Percentiles rank a stretch among this genome's conserved stretches.
These are phyloP conservation scores for Bipolaris oryzae DNA, from an alignment of 2,329 filamentous ascomycete genomes.

Conservation along the genomic window DNA sequence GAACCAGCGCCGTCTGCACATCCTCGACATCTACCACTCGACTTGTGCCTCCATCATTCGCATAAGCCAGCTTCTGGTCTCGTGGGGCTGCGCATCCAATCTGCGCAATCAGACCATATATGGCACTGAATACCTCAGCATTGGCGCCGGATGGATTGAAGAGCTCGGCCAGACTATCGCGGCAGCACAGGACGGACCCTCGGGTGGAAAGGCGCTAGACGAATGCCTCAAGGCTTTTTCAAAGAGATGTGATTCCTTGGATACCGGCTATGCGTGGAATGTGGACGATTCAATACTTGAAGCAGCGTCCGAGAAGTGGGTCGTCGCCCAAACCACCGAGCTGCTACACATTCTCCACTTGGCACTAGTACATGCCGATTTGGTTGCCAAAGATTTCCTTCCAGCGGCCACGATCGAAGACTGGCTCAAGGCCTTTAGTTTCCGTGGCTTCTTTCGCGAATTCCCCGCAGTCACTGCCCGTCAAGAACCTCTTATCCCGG, in stretches of 20 bases:
- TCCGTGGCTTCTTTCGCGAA: slow-evolving; percentile 66
- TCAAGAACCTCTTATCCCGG: slow-evolving; percentile 58
- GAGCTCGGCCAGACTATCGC: slow-evolving; percentile 40
- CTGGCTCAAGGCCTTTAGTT: slow-evolving; percentile 41
- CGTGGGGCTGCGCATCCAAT: slow-evolving; percentile 39
- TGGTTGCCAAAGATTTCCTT: slow-evolving; percentile 47
- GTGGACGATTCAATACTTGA: slow-evolving; percentile 58
- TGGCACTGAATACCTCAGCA: slow-evolving; percentile 36
- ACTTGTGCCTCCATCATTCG: slow-evolving; percentile 65
- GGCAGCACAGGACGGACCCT: slow-evolving; percentile 39
- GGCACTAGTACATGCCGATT: slow-evolving; percentile 71
- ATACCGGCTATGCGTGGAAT: slow-evolving; percentile 54
- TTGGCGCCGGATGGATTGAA: slow-evolving; percentile 42
- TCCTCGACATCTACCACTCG: slow-evolving; percentile 72
- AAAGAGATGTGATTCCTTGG: slow-evolving; percentile 55
- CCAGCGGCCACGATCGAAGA: slow-evolving; percentile 39
- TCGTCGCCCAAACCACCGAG: slow-evolving; percentile 69
- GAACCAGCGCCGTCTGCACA: slow-evolving; percentile 67
- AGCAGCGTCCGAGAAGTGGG: slow-evolving; percentile 66
- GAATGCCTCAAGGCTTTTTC: slow-evolving; percentile 57
- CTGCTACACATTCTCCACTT: slow-evolving; percentile 75
- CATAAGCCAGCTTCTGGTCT: slow-evolving; percentile 45
- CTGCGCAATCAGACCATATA: slow-evolving; percentile 38
- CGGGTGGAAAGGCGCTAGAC: slow-evolving; percentile 31
- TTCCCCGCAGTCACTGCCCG: slow-evolving; percentile 54